Conservation (phyloP, 805 yeast species). For the Vanderwaltozyma verrucispora region DNA sequence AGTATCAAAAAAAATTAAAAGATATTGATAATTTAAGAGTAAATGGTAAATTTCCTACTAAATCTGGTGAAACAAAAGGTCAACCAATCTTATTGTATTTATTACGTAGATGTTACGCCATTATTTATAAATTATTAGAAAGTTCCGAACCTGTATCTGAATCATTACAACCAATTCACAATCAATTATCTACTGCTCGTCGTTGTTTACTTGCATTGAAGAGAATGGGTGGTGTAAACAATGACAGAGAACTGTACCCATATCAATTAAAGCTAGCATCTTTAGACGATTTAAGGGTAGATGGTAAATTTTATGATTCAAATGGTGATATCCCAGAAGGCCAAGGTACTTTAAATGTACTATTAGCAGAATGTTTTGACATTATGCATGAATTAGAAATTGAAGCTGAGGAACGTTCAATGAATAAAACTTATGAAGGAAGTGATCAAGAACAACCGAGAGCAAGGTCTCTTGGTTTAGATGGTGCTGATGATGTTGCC, state of each 20-base stretch:
- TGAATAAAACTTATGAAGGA: background rate
- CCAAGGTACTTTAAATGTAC: conserved; percentile 87
- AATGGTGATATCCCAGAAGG: conserved; percentile 94
- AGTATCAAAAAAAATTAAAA: conserved; percentile 64
- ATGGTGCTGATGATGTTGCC: background rate
- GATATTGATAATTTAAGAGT: conserved; percentile 65
- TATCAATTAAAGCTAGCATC: conserved; percentile 90
- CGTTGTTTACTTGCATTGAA: conserved; percentile 83
- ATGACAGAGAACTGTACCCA: conserved; percentile 85
- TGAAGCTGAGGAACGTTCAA: conserved; percentile 48
- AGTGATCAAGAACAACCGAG: conserved; percentile 2
- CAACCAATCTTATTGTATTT: conserved; percentile 61
- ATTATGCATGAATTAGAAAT: conserved; percentile 82
- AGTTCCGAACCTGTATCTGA: conserved; percentile 94
- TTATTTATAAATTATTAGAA: conserved; percentile 79
- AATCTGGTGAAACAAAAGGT: conserved; percentile 35
- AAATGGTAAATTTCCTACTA: conserved; percentile 43
- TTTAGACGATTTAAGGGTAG: conserved; percentile 73
- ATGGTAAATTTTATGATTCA: conserved; percentile 79
- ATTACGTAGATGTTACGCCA: conserved; percentile 82
- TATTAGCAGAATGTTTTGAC: conserved; percentile 90
- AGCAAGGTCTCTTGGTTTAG: background rate
- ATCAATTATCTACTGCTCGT: conserved; percentile 85
- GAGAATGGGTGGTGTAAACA: conserved; percentile 84
- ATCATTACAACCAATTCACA: conserved; percentile 85